Evolutionary conservation across 2,329 filamentous ascomycete species (phyloP).

Genomic region (Tolypocladium cylindrosporum): DNA sequence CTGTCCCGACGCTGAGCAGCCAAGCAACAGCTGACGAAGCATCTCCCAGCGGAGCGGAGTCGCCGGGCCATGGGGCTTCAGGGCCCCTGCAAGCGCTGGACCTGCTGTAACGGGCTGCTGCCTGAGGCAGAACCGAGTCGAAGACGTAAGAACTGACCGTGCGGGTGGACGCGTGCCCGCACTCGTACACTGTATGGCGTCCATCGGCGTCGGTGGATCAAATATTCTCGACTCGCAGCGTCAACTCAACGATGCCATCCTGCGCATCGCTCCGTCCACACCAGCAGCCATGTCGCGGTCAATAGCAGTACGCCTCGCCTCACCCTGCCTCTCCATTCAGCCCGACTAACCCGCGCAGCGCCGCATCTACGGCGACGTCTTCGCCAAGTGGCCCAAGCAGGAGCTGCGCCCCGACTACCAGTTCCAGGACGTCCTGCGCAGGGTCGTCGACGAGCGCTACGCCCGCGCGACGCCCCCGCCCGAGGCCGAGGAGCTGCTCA

Average conservation of each 20-base stretch:
- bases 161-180: not conserved
- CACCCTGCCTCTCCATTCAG: not conserved
- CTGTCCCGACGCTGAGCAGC: not conserved
- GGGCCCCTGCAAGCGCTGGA: not conserved
- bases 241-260: not conserved
- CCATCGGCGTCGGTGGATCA: not conserved
- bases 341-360: conserved; percentile 12
- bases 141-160: not conserved
- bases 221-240: not conserved
- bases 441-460: conserved; percentile 24
- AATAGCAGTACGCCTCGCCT: conserved; percentile 16
- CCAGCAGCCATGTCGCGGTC: conserved; percentile 20
- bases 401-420: conserved; percentile 52
- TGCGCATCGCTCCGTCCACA: not conserved
- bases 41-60: not conserved
- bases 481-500: conserved; percentile 41
- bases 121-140: not conserved
- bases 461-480: conserved; percentile 18
- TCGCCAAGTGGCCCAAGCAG: conserved; percentile 53
- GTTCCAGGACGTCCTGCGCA: conserved; percentile 44
- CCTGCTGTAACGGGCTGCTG: not conserved
- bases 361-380: conserved; percentile 26
- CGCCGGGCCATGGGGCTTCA: too few species aligned
- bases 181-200: not conserved
- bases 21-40: not conserved